Evolutionary conservation across 192 early-diverging fungal genomes (phyloP).

Genomic region (Linnemannia zychae): DNA sequence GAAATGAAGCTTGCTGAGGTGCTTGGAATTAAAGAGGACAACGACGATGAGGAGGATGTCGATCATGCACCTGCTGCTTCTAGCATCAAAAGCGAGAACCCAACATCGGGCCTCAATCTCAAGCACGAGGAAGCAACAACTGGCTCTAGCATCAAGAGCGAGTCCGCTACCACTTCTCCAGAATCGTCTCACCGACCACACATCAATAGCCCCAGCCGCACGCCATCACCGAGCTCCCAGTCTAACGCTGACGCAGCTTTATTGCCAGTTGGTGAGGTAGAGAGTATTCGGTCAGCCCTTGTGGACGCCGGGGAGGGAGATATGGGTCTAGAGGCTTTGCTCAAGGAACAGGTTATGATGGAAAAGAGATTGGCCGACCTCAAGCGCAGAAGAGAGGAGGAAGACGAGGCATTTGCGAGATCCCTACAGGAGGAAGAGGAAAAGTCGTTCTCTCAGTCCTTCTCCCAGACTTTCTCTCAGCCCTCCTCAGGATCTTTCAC

Average conservation of each 20-base stretch:
- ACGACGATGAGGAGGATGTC: constrained; percentile 11
- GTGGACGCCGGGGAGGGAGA: constrained; percentile 32
- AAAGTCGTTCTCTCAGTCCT: background rate
- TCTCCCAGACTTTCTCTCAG: background rate
- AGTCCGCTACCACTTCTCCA: background rate
- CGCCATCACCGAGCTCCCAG: constrained; percentile 27
- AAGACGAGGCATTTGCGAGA: constrained; percentile 39
- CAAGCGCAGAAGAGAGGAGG: constrained; percentile 46
- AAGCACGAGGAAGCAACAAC: background rate
- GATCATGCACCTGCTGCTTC: background rate
- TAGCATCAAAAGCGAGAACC: no score
- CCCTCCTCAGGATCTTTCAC: background rate
- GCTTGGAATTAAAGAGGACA: constrained; percentile 33
- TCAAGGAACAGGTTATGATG: constrained; percentile 42
- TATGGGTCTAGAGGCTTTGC: constrained; percentile 32
- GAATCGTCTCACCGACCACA: constrained; percentile 16
- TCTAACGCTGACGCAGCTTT: background rate
- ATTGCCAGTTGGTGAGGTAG: background rate
- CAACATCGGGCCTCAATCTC: background rate
- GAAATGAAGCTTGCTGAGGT: constrained; percentile 25
- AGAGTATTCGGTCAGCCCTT: constrained; percentile 27
- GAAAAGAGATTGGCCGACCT: constrained; percentile 34
- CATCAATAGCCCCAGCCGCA: constrained; percentile 14
- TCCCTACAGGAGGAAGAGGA: constrained; percentile 44
- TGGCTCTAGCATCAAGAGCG: background rate